A percentile compares a stretch with the other conserved stretches of the same genome.
These are phyloP conservation scores for Saussurea involucrata DNA, from an alignment of 129 eudicot genomes.

Conservation along the genomic window DNA sequence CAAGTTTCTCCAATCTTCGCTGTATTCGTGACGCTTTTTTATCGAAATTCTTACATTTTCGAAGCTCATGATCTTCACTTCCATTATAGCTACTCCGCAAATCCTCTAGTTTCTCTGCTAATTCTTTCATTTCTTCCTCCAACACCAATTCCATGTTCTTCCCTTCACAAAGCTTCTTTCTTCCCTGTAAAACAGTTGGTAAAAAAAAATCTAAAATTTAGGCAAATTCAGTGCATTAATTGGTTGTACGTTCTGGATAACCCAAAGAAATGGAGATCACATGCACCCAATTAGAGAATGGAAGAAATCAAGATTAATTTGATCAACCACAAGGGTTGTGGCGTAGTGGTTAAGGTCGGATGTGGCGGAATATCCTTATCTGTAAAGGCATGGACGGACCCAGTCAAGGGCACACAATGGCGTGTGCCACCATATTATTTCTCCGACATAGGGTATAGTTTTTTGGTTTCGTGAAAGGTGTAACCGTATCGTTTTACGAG, in stretches of 20 bases:
- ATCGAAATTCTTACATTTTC: constrained; percentile 65
- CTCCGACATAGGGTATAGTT: too few relatives aligned
- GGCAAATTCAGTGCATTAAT: neutral
- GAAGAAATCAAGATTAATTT: neutral
- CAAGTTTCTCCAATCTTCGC: constrained; percentile 58
- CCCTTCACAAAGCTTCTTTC: constrained; percentile 70
- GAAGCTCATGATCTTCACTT: constrained; percentile 38
- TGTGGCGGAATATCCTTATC: too few relatives aligned
- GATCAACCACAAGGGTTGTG: too few relatives aligned
- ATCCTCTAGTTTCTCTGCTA: constrained; percentile 60
- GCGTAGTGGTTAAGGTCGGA: too few relatives aligned
- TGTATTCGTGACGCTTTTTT: constrained; percentile 58
- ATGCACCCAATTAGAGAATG: neutral
- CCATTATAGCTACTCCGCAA: constrained; percentile 48
- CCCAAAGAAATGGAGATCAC: neutral
- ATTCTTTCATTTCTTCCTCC: constrained; percentile 79
- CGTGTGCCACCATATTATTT: too few relatives aligned
- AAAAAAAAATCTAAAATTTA: neutral
- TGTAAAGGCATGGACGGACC: too few relatives aligned
- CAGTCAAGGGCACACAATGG: too few relatives aligned
- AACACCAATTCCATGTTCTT: constrained; percentile 56
- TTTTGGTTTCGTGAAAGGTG: too few relatives aligned
- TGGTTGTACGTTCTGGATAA: neutral
- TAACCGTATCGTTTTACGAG: too few relatives aligned
- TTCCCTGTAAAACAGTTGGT: constrained; percentile 46